Evolutionary conservation across 2,329 filamentous ascomycete species (phyloP).

Genomic region (Colletotrichum sojae): DNA sequence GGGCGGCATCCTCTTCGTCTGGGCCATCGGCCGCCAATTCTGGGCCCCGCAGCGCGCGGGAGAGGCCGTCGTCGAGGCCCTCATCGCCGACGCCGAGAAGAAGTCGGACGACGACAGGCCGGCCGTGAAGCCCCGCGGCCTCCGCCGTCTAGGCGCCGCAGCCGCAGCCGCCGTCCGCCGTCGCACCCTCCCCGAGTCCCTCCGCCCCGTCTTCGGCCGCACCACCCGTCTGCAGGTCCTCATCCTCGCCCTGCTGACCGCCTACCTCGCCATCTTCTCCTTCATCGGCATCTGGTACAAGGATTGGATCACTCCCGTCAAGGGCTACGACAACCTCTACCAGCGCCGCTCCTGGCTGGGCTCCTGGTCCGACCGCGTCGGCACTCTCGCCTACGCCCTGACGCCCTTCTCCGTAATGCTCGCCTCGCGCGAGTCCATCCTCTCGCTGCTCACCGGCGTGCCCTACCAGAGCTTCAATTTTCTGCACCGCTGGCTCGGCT

Average conservation of each 20-base stretch:
- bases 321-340: conserved; percentile 65
- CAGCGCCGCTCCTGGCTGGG: conserved; percentile 78
- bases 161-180: conserved; percentile 25
- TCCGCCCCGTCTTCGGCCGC: conserved; percentile 73
- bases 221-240: conserved; percentile 78
- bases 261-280: conserved; percentile 77
- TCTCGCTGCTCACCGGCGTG: conserved; percentile 79
- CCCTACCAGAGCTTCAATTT: conserved; percentile 86
- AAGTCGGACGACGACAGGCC: conserved; percentile 38
- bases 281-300: conserved; percentile 79
- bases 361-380: conserved; percentile 78
- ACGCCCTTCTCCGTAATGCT: conserved; percentile 79
- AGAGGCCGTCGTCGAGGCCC: background rate
- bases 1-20: conserved; percentile 58
- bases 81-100: background rate
- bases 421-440: conserved; percentile 77
- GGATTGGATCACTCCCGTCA: conserved; percentile 79
- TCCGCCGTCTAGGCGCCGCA: background rate
- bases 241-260: conserved; percentile 69
- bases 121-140: background rate
- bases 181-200: conserved; percentile 73
- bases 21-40: conserved; percentile 52
- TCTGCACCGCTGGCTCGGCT: conserved; percentile 82
- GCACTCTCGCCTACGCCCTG: conserved; percentile 79
- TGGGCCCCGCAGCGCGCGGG: background rate